phyloP scores from a whole-genome alignment of 768 basidiomycete genomes.

The Pulveroboletus sp. region DNA sequence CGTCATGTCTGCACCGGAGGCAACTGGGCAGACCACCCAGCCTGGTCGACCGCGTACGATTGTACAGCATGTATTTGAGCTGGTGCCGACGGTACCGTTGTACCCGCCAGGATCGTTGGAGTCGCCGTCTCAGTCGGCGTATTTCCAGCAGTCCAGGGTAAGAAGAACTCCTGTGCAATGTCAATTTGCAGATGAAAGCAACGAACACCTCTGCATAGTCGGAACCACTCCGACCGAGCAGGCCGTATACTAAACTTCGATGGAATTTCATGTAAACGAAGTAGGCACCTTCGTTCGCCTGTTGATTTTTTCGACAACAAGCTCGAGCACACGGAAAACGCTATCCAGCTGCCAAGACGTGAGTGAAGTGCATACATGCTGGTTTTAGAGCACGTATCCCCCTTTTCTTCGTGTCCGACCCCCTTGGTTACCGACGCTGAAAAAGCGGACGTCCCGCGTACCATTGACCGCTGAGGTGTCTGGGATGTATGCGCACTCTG shows the following conservation, averaged over 20 bases:
- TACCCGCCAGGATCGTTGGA: conserved; percentile 87
- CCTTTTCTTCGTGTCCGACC: conserved; percentile 94
- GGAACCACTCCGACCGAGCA: conserved; percentile 91
- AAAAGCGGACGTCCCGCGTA: conserved; percentile 92
- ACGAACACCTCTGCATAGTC: conserved; percentile 51
- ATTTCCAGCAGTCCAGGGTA: conserved; percentile 90
- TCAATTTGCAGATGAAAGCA: not conserved
- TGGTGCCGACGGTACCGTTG: conserved; percentile 47
- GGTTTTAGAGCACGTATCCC: conserved; percentile 44
- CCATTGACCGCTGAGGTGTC: conserved; percentile 90
- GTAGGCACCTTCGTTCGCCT: conserved; percentile 70
- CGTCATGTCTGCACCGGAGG: conserved; percentile 65
- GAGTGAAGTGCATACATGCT: conserved; percentile 9
- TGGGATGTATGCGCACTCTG: conserved; percentile 65
- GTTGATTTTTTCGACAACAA: conserved; percentile 84
- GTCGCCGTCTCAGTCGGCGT: conserved; percentile 82
- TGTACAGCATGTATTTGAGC: conserved; percentile 74
- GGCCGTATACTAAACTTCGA: conserved; percentile 76
- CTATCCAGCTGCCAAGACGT: conserved; percentile 60
- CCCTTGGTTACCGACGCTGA: conserved; percentile 85
- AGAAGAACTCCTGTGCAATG: conserved; percentile 71
- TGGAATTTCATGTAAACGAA: conserved; percentile 65
- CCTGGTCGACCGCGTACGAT: conserved; percentile 45
- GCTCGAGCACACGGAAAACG: conserved; percentile 96
- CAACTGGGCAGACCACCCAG: conserved; percentile 37